phyloP scores from a whole-genome alignment of 129 eudicot genomes.

The Escallonia rubra region DNA sequence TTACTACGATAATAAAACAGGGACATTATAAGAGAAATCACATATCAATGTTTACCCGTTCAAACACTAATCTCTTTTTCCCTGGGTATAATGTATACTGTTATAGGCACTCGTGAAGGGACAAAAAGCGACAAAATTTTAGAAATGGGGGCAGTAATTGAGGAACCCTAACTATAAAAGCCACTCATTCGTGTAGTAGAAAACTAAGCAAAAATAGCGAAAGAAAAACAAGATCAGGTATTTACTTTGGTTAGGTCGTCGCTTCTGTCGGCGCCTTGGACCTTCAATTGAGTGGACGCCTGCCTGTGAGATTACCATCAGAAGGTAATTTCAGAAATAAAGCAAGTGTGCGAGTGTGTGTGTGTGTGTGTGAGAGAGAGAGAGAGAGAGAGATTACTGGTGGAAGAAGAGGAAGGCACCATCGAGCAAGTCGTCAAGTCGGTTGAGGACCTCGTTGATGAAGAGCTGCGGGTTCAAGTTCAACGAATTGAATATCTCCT shows the following conservation, averaged over 20 bases:
- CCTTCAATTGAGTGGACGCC: constrained; percentile 49
- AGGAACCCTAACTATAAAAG: too few species aligned
- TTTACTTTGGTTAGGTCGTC: constrained; percentile 51
- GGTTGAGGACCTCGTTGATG: constrained; percentile 58
- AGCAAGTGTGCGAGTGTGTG: neutral
- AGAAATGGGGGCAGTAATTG: too few species aligned
- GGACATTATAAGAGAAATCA: too few species aligned
- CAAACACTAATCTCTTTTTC: too few species aligned
- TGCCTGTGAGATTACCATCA: constrained; percentile 35
- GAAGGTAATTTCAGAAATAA: neutral
- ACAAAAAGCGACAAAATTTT: too few species aligned
- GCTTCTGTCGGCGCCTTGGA: constrained; percentile 51
- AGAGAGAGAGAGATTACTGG: constrained; percentile 30
- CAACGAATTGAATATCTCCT: constrained; percentile 59
- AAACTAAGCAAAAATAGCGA: neutral
- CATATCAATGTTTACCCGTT: too few species aligned
- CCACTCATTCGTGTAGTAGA: too few species aligned
- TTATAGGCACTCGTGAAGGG: too few species aligned
- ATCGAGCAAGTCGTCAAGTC: constrained; percentile 60
- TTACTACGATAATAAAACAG: too few species aligned
- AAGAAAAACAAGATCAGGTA: neutral
- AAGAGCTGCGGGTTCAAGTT: constrained; percentile 75
- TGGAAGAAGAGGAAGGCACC: constrained; percentile 63
- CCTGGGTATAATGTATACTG: too few species aligned
- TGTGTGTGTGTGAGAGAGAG: too few species aligned